Base-by-base conservation (phyloP, 768 basidiomycete genomes). In the Filobasidium wieringae region DNA sequence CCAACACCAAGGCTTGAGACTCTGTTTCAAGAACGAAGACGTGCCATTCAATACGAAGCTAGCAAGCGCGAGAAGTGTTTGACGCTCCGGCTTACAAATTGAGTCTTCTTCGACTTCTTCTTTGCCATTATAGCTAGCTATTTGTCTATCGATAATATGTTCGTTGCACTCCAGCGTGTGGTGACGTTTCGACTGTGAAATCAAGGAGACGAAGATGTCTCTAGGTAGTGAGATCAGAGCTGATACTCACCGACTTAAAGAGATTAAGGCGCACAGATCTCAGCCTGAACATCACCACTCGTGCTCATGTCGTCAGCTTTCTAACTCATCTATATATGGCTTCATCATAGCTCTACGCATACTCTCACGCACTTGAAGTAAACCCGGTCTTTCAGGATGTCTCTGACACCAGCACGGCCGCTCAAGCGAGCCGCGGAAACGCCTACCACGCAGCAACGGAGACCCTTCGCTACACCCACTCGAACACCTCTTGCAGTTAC, bases 1-100 rank as follows among this genome's bases (percentile, higher is more conserved):
- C 92, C 92, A 96, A 77, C 92, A 96, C 90, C 92, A 95, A n/a
- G 72, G 72, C 59, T 73, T 73, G 58, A 73, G 60, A 12, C 69
- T 69, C 70, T 57, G 36, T n/a, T n/a, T 27, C 19, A n/a, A 41
- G 26, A 24, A 41, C 40, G 47, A 8, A 52, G 45, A 33, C 34
- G 30, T 26, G 45, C 29, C 43, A 47, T 26, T 14, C 29, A 6
- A 31, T 15, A n/a, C 8, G 1, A 27, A 8, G 9, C 6, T 30
- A 41, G n/a, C 29, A 4, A 26, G 9, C 22, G 4, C n/a, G 17
- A 7, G 24, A 22, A 29, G n/a, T 17, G 36, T 22, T 14, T n/a
- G 31, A 2, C 6, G 4, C 37, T 30, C 32, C 24, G 17, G 70
- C 71, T 58, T 51, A 73, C 72, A 51, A 73, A 73, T 19, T 58